phyloP scores from a whole-genome alignment of 1,139 yeast genomes.

The Casaregolazyma lundiana region DNA sequence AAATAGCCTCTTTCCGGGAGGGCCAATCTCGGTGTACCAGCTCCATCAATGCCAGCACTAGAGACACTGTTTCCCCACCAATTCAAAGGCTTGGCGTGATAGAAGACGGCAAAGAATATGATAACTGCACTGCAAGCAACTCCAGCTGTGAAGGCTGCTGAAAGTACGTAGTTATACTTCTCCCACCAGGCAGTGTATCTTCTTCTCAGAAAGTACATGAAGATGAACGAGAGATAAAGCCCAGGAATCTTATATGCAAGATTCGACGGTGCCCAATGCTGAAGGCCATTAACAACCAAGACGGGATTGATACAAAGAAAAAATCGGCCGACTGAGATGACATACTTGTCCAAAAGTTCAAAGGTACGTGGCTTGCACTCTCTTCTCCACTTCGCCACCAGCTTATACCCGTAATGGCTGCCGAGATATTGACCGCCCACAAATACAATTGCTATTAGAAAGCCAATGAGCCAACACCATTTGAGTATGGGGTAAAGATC shows the following conservation, averaged over 20 bases:
- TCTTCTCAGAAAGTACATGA: conserved; percentile 50
- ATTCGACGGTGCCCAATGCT: conserved; percentile 46
- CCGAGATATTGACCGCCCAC: conserved; percentile 14
- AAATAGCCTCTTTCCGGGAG: conserved; percentile 43
- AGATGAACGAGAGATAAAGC: conserved; percentile 45
- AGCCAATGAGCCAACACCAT: conserved; percentile 42
- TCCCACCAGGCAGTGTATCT: conserved; percentile 45
- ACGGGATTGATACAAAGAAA: conserved; percentile 38
- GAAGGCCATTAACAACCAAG: conserved; percentile 47
- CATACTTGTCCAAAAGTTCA: conserved; percentile 12
- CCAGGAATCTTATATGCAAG: conserved; percentile 48
- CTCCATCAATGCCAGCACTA: conserved; percentile 45
- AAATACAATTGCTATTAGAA: conserved; percentile 28
- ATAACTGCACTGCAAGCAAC: conserved; percentile 34
- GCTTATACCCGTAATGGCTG: conserved; percentile 34
- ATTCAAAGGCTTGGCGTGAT: conserved; percentile 29
- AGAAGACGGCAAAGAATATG: conserved; percentile 54
- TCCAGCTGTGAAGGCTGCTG: conserved; percentile 56
- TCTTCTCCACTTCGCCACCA: conserved; percentile 6
- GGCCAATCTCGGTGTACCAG: conserved; percentile 36
- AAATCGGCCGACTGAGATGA: conserved; percentile 39
- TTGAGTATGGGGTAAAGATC: conserved; percentile 43
- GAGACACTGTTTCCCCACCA: conserved; percentile 62
- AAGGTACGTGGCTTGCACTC: conserved; percentile 8
- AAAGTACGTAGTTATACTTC: conserved; percentile 49